phyloP scores from a whole-genome alignment of 1,139 yeast species.

The Yamadazyma membranifaciens region DNA sequence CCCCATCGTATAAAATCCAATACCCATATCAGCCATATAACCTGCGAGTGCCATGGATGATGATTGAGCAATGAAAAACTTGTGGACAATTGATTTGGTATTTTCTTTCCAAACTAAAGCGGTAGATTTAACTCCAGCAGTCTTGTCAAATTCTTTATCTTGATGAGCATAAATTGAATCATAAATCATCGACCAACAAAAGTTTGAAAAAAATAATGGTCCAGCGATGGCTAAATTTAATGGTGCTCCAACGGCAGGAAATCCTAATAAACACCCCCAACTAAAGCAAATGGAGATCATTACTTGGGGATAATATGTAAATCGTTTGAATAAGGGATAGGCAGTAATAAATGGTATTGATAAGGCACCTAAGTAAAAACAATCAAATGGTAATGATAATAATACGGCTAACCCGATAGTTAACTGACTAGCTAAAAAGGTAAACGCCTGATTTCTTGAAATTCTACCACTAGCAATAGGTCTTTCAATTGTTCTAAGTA shows the following conservation, averaged over 20 bases:
- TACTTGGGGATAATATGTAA: constrained; percentile 92
- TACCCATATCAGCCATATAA: constrained; percentile 78
- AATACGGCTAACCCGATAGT: constrained; percentile 74
- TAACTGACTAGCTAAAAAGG: constrained; percentile 73
- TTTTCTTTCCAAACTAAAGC: constrained; percentile 90
- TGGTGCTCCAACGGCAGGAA: constrained; percentile 89
- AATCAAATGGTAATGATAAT: constrained; percentile 70
- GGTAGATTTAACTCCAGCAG: constrained; percentile 91
- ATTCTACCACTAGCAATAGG: constrained; percentile 92
- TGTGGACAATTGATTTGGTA: constrained; percentile 66
- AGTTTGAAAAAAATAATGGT: constrained; percentile 74
- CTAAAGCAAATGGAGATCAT: constrained; percentile 80
- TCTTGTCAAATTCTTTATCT: constrained; percentile 81
- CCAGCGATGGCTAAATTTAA: constrained; percentile 72
- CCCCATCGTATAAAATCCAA: constrained; percentile 71
- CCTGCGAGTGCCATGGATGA: constrained; percentile 71
- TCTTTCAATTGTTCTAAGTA: constrained; percentile 81
- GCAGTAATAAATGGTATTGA: constrained; percentile 79
- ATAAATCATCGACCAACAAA: constrained; percentile 92
- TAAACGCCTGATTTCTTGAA: constrained; percentile 65
- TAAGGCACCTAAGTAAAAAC: constrained; percentile 79
- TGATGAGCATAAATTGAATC: constrained; percentile 98
- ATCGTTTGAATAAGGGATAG: constrained; percentile 90
- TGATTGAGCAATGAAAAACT: constrained; percentile 66
- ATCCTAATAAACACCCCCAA: constrained; percentile 95